Conservation (phyloP, 208 protist species). For the Phytomonas francai region DNA sequence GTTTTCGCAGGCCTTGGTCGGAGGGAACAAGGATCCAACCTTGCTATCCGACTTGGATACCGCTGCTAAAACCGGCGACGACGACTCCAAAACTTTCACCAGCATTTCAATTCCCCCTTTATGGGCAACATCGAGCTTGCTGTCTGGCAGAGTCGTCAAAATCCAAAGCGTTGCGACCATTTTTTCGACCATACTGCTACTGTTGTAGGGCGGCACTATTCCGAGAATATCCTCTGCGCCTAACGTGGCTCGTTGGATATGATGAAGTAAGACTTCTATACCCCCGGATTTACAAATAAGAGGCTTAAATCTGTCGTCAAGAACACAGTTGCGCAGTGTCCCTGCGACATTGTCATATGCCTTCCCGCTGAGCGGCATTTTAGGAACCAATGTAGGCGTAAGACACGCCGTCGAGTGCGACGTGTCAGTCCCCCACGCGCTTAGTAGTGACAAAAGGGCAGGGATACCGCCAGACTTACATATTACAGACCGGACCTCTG, state of each 20-base stretch:
- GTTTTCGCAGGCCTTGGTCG: not conserved
- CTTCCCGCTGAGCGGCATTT: constrained; percentile 46
- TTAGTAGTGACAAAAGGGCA: constrained; percentile 63
- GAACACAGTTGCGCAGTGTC: constrained; percentile 88
- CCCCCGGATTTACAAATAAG: constrained; percentile 78
- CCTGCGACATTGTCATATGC: constrained; percentile 88
- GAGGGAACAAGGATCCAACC: not conserved
- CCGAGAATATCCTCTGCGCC: not conserved
- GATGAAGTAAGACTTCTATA: constrained; percentile 66
- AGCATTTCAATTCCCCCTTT: constrained; percentile 68
- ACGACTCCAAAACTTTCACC: constrained; percentile 46
- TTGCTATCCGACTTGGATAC: constrained; percentile 17
- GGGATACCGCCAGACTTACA: constrained; percentile 79
- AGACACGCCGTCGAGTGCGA: not conserved
- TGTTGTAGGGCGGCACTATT: constrained; percentile 14
- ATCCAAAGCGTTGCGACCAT: constrained; percentile 89
- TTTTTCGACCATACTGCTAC: constrained; percentile 74
- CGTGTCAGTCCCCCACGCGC: not conserved
- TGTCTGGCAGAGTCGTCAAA: constrained; percentile 80
- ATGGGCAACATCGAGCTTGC: constrained; percentile 81
- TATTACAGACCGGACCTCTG: constrained; percentile 75
- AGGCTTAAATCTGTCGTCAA: constrained; percentile 90
- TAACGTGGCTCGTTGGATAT: constrained; percentile 12
- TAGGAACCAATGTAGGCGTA: constrained; percentile 11
- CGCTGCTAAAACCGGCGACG: constrained; percentile 38